Evolutionary conservation across 495 filamentous ascomycete species (phyloP).

Genomic region (Penicillium robsamsonii): DNA sequence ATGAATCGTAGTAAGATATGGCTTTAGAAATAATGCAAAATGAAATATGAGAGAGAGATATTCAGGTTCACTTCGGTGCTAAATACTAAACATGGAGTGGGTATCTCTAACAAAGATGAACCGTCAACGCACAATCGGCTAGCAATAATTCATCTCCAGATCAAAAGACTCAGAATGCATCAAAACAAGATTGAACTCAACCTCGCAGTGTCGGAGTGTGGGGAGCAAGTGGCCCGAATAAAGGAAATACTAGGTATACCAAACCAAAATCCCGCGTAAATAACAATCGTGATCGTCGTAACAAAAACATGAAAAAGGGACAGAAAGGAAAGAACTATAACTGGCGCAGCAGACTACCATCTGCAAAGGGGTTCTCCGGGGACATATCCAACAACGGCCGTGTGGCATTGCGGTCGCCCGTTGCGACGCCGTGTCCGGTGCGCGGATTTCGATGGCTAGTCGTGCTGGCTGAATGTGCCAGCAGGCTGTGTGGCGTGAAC

Average conservation of each 20-base stretch:
- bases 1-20: background rate
- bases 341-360: slow-evolving; percentile 52
- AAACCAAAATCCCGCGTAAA: background rate
- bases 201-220: background rate
- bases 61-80: background rate
- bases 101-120: slow-evolving; percentile 5
- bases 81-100: background rate
- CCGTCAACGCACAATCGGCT: background rate
- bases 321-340: slow-evolving; percentile 14
- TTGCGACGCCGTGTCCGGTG: slow-evolving; percentile 52
- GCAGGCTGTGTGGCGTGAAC: slow-evolving; percentile 40
- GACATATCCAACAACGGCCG: slow-evolving; percentile 58
- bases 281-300: slow-evolving; percentile 3
- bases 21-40: background rate
- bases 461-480: slow-evolving; percentile 29
- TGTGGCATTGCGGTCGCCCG: slow-evolving; percentile 48
- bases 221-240: background rate
- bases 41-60: background rate
- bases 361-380: slow-evolving; percentile 49
- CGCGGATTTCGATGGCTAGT: slow-evolving; percentile 22
- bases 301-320: background rate
- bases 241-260: background rate
- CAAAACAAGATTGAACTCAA: background rate
- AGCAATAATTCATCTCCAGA: background rate
- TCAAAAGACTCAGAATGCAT: background rate